Conservation (phyloP, 768 basidiomycete species). For the Punctularia strigosozonata region DNA sequence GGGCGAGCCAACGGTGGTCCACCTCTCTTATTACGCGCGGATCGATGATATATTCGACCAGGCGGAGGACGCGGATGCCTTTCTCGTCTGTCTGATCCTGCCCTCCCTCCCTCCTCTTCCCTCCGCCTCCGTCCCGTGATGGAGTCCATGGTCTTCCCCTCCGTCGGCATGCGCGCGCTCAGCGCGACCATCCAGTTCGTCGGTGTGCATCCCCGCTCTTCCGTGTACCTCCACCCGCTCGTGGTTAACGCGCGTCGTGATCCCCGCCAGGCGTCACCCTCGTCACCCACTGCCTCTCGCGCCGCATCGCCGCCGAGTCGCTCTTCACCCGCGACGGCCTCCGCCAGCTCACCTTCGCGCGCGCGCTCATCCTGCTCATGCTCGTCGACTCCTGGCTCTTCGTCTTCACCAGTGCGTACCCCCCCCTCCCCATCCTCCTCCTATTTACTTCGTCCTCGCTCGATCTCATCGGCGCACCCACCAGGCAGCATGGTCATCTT, state of each 20-base stretch:
- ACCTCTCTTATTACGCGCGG: too few relatives aligned
- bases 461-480: conserved; percentile 6
- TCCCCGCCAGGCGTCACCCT: conserved; percentile 16
- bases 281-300: conserved; percentile 27
- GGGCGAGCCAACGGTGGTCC: too few relatives aligned
- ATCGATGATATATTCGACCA: too few relatives aligned
- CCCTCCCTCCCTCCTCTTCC: too few relatives aligned
- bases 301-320: conserved; percentile 21
- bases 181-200: background rate
- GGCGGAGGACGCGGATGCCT: too few relatives aligned
- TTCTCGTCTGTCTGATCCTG: too few relatives aligned
- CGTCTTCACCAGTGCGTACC: conserved; percentile 25
- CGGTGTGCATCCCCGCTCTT: background rate
- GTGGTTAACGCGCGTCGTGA: background rate
- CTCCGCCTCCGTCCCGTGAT: too few relatives aligned
- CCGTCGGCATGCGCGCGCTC: background rate
- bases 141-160: background rate
- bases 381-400: conserved; percentile 34
- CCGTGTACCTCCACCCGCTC: background rate
- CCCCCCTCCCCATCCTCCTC: too few relatives aligned
- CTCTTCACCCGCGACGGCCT: conserved; percentile 17
- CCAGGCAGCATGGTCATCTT: conserved; percentile 31
- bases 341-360: conserved; percentile 24
- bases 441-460: background rate
- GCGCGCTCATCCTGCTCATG: conserved; percentile 27